Conservation (phyloP, 148 eudicot genomes). For the Limonium bicolor region DNA sequence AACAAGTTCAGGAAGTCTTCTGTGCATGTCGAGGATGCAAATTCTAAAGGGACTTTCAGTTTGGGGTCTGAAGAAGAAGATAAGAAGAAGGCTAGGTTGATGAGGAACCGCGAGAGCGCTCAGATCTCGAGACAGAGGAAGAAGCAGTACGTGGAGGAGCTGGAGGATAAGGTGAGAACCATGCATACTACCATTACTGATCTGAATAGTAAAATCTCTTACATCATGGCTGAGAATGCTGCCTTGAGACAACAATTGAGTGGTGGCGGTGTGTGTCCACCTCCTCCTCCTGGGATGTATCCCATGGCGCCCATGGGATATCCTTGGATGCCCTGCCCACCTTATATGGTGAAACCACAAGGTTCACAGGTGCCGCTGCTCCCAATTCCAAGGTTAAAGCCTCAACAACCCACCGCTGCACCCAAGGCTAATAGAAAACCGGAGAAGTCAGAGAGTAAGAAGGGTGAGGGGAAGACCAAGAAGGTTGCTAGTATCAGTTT, state of each 20-base stretch:
- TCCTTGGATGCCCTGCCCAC: constrained; percentile 74
- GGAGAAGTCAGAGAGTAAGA: constrained; percentile 48
- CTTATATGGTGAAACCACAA: constrained; percentile 57
- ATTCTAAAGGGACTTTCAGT: constrained; percentile 4
- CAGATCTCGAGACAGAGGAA: constrained; percentile 92
- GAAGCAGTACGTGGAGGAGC: constrained; percentile 85
- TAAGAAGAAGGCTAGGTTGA: constrained; percentile 61
- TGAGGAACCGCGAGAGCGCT: constrained; percentile 89
- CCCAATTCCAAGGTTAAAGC: constrained; percentile 78
- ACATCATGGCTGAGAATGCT: constrained; percentile 65
- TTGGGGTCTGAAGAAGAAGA: constrained; percentile 34
- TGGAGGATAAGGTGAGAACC: constrained; percentile 77
- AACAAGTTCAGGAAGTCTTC: constrained; percentile 37
- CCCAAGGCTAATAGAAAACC: constrained; percentile 32
- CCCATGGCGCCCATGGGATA: constrained; percentile 61
- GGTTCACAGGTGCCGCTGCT: constrained; percentile 80
- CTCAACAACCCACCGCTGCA: constrained; percentile 30
- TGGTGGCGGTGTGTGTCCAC: constrained; percentile 17
- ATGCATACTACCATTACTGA: constrained; percentile 84
- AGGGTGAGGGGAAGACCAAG: constrained; percentile 51
- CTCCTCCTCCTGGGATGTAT: constrained; percentile 16
- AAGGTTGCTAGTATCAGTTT: constrained; percentile 92
- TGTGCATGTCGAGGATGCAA: constrained; percentile 3
- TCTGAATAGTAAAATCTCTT: constrained; percentile 48
- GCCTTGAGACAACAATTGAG: constrained; percentile 49